Percentiles rank a stretch among this genome's conserved stretches.
These are phyloP conservation scores for Mycena sp. DNA, from an alignment of 1,284 basidiomycete genomes.

Conservation along the genomic window DNA sequence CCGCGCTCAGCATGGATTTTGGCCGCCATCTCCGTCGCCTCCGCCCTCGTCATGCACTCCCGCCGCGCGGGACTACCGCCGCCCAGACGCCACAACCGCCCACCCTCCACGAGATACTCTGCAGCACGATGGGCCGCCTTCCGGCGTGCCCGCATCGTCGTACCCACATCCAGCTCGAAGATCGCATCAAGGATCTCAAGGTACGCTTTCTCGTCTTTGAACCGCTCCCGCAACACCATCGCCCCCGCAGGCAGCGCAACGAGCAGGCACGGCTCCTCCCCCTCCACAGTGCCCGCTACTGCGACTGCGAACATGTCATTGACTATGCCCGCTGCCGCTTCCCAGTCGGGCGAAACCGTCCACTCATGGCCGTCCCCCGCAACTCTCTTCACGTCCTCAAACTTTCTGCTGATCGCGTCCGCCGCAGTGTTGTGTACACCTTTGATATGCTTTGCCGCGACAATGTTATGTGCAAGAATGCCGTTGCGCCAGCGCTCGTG, in stretches of 20 bases:
- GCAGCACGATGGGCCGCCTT: conserved; percentile 37
- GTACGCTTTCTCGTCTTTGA: not conserved
- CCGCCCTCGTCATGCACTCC: conserved; percentile 28
- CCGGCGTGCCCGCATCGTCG: conserved; percentile 2
- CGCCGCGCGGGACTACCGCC: not conserved
- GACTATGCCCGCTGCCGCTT: conserved; percentile 35
- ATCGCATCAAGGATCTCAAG: not conserved
- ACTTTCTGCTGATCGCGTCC: conserved; percentile 36
- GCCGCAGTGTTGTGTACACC: conserved; percentile 33
- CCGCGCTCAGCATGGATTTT: conserved; percentile 27
- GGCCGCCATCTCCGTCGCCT: conserved; percentile 30
- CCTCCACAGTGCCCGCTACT: not conserved
- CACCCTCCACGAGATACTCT: conserved; percentile 42
- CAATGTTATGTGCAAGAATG: too few relatives aligned
- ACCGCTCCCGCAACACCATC: not conserved
- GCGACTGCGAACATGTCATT: conserved; percentile 36
- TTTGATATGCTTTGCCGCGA: conserved; percentile 18
- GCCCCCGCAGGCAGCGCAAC: not conserved
- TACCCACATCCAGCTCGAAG: not conserved
- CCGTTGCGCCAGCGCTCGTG: too few relatives aligned
- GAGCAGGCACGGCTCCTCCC: not conserved
- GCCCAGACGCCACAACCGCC: conserved; percentile 6
- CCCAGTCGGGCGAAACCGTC: conserved; percentile 30
- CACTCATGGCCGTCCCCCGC: conserved; percentile 41
- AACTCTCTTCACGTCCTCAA: not conserved